Percentiles rank a stretch among this genome's conserved stretches.
phyloP scores from a whole-genome alignment of 2,329 filamentous ascomycete genomes.

The Dactylellina sp. region DNA sequence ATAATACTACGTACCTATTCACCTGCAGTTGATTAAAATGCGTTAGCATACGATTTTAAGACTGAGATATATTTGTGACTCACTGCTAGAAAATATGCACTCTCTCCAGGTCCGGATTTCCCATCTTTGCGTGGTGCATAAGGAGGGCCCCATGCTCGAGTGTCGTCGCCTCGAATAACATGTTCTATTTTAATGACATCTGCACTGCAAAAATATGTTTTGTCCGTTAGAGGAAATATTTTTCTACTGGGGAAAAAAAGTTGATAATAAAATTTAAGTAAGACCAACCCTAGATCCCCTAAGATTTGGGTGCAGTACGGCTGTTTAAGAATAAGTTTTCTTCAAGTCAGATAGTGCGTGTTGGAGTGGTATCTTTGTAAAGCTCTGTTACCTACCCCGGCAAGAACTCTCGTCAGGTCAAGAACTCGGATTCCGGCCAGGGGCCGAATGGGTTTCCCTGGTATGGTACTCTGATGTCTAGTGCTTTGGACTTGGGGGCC shows the following conservation, averaged over 20 bases:
- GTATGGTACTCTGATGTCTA: conserved; percentile 43
- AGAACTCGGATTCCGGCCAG: conserved; percentile 88
- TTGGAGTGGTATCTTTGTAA: conserved; percentile 5
- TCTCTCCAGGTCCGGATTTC: conserved; percentile 81
- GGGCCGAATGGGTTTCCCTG: conserved; percentile 65
- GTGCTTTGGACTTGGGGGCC: neutral
- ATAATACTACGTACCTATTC: conserved; percentile 34
- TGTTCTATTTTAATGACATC: conserved; percentile 99
- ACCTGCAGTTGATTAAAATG: conserved; percentile 17
- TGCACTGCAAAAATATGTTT: conserved; percentile 70
- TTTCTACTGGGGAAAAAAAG: no score
- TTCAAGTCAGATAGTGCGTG: conserved; percentile 18
- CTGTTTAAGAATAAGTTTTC: no score
- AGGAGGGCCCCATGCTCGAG: conserved; percentile 93
- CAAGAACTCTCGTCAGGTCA: conserved; percentile 96
- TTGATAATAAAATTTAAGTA: no score
- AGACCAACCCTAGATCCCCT: conserved; percentile 83
- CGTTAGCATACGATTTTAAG: neutral
- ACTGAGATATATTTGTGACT: conserved; percentile 59
- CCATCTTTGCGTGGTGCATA: conserved; percentile 76
- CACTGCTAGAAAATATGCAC: conserved; percentile 93
- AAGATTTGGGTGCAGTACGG: conserved; percentile 98
- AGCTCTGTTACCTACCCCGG: conserved; percentile 75
- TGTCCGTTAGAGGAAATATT: no score
- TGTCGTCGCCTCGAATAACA: conserved; percentile 89